These are phyloP conservation scores for Diospyros kaki DNA, from an alignment of 148 eudicot genomes.

Conservation along the genomic window DNA sequence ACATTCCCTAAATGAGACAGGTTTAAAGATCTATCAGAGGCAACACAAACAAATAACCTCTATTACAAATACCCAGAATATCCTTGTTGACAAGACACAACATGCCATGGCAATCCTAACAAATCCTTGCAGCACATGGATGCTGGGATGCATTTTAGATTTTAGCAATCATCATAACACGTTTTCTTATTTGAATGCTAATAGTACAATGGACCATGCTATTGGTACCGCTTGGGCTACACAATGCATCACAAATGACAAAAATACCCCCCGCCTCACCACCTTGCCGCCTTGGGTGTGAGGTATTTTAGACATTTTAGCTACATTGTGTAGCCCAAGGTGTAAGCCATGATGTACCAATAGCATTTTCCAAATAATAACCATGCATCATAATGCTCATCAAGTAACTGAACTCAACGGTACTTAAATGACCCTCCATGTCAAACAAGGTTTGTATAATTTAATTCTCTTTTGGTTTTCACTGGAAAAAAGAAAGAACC, in stretches of 20 bases:
- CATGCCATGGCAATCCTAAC: neutral
- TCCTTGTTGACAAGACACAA: neutral
- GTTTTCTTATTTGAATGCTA: neutral
- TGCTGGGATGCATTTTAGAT: neutral
- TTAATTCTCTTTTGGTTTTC: neutral
- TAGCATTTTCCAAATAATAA: neutral
- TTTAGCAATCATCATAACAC: neutral
- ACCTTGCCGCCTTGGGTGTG: too few species aligned
- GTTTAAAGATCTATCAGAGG: neutral
- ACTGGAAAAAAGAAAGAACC: neutral
- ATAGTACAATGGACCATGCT: neutral
- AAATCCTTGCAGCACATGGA: neutral
- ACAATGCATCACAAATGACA: too few species aligned
- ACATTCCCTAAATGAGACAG: slow-evolving; percentile 64
- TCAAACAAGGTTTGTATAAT: slow-evolving; percentile 1
- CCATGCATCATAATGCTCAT: neutral
- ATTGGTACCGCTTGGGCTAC: too few species aligned
- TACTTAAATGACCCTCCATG: neutral
- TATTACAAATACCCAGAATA: neutral
- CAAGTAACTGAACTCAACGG: neutral
- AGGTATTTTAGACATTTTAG: too few species aligned
- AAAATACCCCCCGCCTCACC: too few species aligned
- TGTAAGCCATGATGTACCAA: too few species aligned
- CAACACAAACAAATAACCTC: neutral
- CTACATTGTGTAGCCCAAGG: too few species aligned